These are phyloP conservation scores for Aaosphaeria arxii DNA, from an alignment of 2,329 filamentous ascomycete species.

Conservation along the genomic window DNA sequence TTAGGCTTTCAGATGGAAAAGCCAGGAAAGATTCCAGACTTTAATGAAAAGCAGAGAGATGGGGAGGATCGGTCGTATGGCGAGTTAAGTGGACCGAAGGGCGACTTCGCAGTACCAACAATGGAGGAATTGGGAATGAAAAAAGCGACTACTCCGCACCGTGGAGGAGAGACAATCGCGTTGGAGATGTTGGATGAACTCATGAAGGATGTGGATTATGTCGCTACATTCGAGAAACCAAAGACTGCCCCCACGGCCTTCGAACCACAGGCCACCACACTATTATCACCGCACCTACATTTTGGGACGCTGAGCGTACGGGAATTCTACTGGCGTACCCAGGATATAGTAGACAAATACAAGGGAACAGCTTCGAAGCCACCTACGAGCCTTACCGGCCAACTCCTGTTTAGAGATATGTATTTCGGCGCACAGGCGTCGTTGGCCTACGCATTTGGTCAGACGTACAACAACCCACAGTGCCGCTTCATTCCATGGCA, in stretches of 20 bases:
- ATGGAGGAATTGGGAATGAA: conserved; percentile 65
- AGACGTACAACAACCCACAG: conserved; percentile 63
- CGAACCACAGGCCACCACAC: conserved; percentile 68
- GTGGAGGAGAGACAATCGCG: conserved; percentile 68
- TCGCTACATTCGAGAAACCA: conserved; percentile 73
- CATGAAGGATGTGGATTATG: conserved; percentile 62
- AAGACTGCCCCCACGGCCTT: conserved; percentile 73
- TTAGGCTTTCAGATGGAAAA: conserved; percentile 57
- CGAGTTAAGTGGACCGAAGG: conserved; percentile 62
- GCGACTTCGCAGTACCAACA: conserved; percentile 68
- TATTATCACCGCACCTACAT: conserved; percentile 71
- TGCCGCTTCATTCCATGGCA: conserved; percentile 80
- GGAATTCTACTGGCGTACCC: conserved; percentile 70
- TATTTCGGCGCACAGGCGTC: conserved; percentile 75
- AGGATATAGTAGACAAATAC: conserved; percentile 56
- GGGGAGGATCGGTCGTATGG: conserved; percentile 57
- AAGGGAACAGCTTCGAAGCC: conserved; percentile 52
- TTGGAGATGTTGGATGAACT: conserved; percentile 58
- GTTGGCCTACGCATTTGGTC: conserved; percentile 61
- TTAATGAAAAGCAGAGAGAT: conserved; percentile 58
- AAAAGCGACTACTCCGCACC: conserved; percentile 62
- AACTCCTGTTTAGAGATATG: conserved; percentile 78
- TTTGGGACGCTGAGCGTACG: conserved; percentile 70
- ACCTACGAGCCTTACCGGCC: conserved; percentile 68
- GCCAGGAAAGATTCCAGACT: conserved; percentile 53